Conservation (phyloP, 2,329 filamentous ascomycete species). For the Alternaria brassicae region DNA sequence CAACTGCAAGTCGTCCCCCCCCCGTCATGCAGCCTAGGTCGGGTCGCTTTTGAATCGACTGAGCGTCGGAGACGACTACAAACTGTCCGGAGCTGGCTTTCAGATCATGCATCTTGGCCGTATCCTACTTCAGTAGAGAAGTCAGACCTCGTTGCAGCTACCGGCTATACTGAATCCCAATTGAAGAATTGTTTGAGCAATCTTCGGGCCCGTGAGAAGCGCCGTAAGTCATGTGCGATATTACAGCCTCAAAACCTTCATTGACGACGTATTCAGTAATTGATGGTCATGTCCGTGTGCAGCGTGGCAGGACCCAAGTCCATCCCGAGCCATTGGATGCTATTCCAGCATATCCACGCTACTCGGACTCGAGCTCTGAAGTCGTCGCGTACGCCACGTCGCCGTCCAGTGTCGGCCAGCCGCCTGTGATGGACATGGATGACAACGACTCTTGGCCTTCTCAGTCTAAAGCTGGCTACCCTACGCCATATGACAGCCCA, state of each 20-base stretch:
- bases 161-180: slow-evolving; percentile 9
- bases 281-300: fast-evolving
- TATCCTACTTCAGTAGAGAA: slow-evolving; percentile 13
- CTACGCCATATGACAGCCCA: not conserved
- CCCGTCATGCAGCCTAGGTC: not conserved
- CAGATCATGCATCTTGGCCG: slow-evolving; percentile 1
- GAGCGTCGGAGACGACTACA: not conserved
- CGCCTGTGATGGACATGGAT: not conserved
- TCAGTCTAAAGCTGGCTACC: not conserved
- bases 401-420: not conserved
- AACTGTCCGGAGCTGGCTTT: not conserved
- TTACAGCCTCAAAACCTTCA: too few species aligned
- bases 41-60: too few species aligned
- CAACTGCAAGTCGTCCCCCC: fast-evolving
- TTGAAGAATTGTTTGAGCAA: slow-evolving; percentile 14
- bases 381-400: not conserved
- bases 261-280: not conserved
- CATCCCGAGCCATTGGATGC: too few species aligned
- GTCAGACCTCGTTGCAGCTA: not conserved
- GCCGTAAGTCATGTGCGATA: not conserved
- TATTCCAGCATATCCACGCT: too few species aligned
- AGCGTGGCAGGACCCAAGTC: fast-evolving
- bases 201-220: slow-evolving; percentile 8
- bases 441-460: not conserved
- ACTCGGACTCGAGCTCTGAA: not conserved